Conservation (phyloP, 1,284 basidiomycete genomes). For the Apiotrichum laibachii region DNA sequence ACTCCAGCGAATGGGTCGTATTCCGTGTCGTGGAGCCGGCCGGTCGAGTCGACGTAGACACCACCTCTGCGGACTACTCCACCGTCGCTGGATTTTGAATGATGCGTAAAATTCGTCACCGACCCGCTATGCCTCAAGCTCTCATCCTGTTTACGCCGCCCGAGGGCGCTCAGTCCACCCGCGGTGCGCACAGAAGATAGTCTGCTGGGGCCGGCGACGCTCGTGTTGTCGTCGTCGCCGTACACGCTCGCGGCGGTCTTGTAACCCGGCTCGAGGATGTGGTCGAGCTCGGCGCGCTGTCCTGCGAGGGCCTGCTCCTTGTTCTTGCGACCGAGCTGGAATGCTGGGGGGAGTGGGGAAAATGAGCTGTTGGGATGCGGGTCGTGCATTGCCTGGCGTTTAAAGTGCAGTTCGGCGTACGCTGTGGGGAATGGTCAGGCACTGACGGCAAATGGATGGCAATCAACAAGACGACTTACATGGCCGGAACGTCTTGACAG, state of each 20-base stretch:
- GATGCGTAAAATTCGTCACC: constrained; percentile 8
- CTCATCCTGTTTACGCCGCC: constrained; percentile 16
- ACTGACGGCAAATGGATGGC: neutral
- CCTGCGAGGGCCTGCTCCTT: constrained; percentile 38
- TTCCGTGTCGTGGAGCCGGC: constrained; percentile 50
- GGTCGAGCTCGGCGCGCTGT: constrained; percentile 44
- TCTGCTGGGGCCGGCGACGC: constrained; percentile 35
- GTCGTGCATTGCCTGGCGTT: constrained; percentile 37
- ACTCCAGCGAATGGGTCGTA: constrained; percentile 51
- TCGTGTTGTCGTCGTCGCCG: constrained; percentile 26
- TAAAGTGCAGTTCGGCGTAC: constrained; percentile 39
- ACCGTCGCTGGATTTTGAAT: neutral
- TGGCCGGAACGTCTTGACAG: constrained; percentile 47
- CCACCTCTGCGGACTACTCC: constrained; percentile 15
- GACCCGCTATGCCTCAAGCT: constrained; percentile 16
- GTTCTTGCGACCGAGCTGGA: constrained; percentile 35
- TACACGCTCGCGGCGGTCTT: constrained; percentile 24
- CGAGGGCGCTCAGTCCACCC: constrained; percentile 29
- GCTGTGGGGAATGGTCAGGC: constrained; percentile 11
- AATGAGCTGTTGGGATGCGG: constrained; percentile 39
- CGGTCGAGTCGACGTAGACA: constrained; percentile 46
- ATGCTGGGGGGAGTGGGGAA: constrained; percentile 39
- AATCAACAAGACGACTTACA: constrained; percentile 27
- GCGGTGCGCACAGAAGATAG: constrained; percentile 30
- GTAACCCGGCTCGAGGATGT: constrained; percentile 46